Evolutionary conservation across 208 protist genomes (phyloP).

Genomic region (Wallacemonas rigidus): DNA sequence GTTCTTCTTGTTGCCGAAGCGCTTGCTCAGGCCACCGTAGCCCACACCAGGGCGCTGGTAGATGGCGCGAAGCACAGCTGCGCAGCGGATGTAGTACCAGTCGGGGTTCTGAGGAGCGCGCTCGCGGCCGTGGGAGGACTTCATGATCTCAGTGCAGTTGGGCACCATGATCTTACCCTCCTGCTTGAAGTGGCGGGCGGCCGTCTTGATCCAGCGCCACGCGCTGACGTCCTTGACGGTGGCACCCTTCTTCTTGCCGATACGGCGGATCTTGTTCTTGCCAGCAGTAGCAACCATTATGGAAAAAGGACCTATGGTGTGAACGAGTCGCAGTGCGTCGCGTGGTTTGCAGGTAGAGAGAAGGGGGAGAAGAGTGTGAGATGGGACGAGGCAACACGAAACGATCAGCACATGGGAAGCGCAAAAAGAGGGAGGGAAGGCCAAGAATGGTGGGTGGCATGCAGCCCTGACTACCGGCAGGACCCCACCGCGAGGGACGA

Average conservation of each 20-base stretch:
- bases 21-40: slow-evolving; percentile 93
- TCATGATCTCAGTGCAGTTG: slow-evolving; percentile 97
- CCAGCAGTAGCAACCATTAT: slow-evolving; percentile 45
- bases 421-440: slow-evolving; percentile 13
- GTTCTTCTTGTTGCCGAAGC: slow-evolving; percentile 94
- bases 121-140: slow-evolving; percentile 96
- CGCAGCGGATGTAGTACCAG: slow-evolving; percentile 98
- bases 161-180: slow-evolving; percentile 94
- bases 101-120: slow-evolving; percentile 96
- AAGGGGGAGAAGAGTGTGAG: too few species aligned
- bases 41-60: slow-evolving; percentile 95
- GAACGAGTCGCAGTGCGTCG: too few species aligned
- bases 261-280: slow-evolving; percentile 83
- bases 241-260: slow-evolving; percentile 90
- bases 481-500: too few species aligned
- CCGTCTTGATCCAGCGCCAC: slow-evolving; percentile 95
- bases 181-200: slow-evolving; percentile 96
- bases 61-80: slow-evolving; percentile 96
- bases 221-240: slow-evolving; percentile 95
- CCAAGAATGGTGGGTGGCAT: neutral
- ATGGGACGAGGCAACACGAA: too few species aligned
- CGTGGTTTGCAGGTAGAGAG: too few species aligned
- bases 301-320: slow-evolving; percentile 1
- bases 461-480: too few species aligned
- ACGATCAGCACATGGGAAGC: neutral